A percentile compares a stretch with the other conserved stretches of the same genome.
Conservation (phyloP, 257 asterid genomes). For the Salvia splendens region DNA sequence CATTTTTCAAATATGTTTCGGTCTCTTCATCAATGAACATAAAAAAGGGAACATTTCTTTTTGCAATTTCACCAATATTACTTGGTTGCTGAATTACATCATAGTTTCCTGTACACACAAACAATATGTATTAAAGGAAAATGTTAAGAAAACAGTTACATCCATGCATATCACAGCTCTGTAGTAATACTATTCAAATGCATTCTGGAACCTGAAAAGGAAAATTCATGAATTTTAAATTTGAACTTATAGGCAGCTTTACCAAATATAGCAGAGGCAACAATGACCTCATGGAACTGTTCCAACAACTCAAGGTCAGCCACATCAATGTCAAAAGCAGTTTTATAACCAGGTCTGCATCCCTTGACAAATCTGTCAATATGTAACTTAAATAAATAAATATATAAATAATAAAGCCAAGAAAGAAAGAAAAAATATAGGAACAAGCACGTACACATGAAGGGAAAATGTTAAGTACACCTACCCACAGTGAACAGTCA, state of each 20-base stretch:
- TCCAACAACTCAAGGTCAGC: slow-evolving; percentile 72
- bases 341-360: slow-evolving; percentile 77
- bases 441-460: not conserved
- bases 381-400: slow-evolving; percentile 11
- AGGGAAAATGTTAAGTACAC: slow-evolving; percentile 37
- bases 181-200: slow-evolving; percentile 19
- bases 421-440: not conserved
- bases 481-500: slow-evolving; percentile 98
- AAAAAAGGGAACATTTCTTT: slow-evolving; percentile 64
- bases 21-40: slow-evolving; percentile 97
- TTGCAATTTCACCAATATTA: slow-evolving; percentile 61
- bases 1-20: slow-evolving; percentile 67
- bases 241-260: slow-evolving; percentile 38
- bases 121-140: slow-evolving; percentile 21
- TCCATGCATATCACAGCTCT: slow-evolving; percentile 29
- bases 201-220: slow-evolving; percentile 27
- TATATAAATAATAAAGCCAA: not conserved
- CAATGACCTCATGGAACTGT: slow-evolving; percentile 77
- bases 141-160: slow-evolving; percentile 7
- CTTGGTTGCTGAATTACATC: slow-evolving; percentile 85
- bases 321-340: slow-evolving; percentile 84
- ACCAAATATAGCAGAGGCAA: slow-evolving; percentile 99
- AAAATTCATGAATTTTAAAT: slow-evolving; percentile 26
- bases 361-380: slow-evolving; percentile 80
- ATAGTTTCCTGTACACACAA: slow-evolving; percentile 68